Evolutionary conservation across 225 moss, liverwort and hornwort genomes (phyloP), one percentile per base, ranked within the genome.

Genomic region (Rhytidiadelphus loreus): DNA sequence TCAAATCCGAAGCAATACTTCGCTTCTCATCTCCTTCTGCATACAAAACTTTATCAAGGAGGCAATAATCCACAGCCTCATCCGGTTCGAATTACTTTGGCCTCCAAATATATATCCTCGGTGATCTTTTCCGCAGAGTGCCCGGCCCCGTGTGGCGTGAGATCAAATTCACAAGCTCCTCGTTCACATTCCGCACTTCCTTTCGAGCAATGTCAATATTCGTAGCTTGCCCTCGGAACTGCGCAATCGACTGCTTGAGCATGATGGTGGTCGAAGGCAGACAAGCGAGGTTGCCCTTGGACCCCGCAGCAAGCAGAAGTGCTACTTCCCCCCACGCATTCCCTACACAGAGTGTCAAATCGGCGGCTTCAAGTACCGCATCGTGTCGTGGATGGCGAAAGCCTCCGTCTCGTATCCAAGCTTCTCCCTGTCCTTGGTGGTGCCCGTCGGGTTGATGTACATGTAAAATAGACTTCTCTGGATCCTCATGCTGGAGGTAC

Each of bases 231-330:
- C 96, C 98, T 33, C 96, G 96, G 84, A 98, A 97, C 88, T 95
- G 97, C 76, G 98, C 98, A 86, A 98, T 97, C n/a, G 96, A 95
- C 90, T 97, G 96, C 91, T 98, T 98, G 59, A 98, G 95, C 98
- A 98, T 98, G 83, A 98, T 97, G 61, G 97, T 98, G 16, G 98
- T 92, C 20, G 96, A 98, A 26, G 97, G 98, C 81, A 98, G 91
- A 50, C 95, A 93, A n/a, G 97, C 91, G 68, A 95, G 95, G 78
- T 98, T 98, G 18, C 98, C 98, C 88, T 96, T 98, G 24, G 98
- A 96, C 28, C 96, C 98, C 46, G 95, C 96, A 41, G 98, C 93
- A 63, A 98, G 94, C 33, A 98, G 88, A 68, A 98, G 89, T 48
- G 97, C 96, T 19, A 96, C 95, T 90, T 97, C 96, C n/a, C 96